A percentile compares a stretch with the other conserved stretches of the same genome.
phyloP scores from a whole-genome alignment of 148 eudicot genomes.

The Bassia scoparia region DNA sequence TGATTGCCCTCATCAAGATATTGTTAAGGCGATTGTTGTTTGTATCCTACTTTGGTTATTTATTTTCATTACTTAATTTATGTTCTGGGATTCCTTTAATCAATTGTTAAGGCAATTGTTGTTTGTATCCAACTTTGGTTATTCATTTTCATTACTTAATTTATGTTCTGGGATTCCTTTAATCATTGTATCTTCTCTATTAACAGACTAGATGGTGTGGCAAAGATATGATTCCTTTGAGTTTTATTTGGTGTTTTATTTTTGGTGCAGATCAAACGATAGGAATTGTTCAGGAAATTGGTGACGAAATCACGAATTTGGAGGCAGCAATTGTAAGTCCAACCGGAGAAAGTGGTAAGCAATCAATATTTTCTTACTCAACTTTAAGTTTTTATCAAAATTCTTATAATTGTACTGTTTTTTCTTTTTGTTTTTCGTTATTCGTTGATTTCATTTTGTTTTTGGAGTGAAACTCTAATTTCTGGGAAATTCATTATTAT shows the following conservation, averaged over 20 bases:
- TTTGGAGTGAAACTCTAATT: constrained; percentile 6
- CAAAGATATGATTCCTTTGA: too few relatives aligned
- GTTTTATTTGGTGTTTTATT: constrained; percentile 4
- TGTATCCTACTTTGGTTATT: background rate
- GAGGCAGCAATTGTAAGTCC: constrained; percentile 17
- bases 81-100: too few relatives aligned
- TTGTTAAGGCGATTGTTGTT: too few relatives aligned
- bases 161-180: too few relatives aligned
- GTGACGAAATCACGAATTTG: background rate
- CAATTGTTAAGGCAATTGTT: too few relatives aligned
- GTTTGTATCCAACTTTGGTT: too few relatives aligned
- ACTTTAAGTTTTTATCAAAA: background rate
- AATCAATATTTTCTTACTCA: constrained; percentile 2
- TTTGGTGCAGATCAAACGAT: constrained; percentile 20
- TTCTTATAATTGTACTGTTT: background rate
- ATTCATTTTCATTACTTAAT: too few relatives aligned
- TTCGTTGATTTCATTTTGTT: background rate
- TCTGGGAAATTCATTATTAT: too few relatives aligned
- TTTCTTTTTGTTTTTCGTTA: background rate
- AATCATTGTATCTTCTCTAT: too few relatives aligned
- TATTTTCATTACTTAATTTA: too few relatives aligned
- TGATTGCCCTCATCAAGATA: too few relatives aligned
- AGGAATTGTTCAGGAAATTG: constrained; percentile 26
- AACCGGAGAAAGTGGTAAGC: constrained; percentile 16
- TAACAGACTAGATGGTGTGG: too few relatives aligned